A percentile compares a stretch with the other conserved stretches of the same genome.
phyloP scores from a whole-genome alignment of 352 stramenopile species.

The Globisporangium cystogenes region DNA sequence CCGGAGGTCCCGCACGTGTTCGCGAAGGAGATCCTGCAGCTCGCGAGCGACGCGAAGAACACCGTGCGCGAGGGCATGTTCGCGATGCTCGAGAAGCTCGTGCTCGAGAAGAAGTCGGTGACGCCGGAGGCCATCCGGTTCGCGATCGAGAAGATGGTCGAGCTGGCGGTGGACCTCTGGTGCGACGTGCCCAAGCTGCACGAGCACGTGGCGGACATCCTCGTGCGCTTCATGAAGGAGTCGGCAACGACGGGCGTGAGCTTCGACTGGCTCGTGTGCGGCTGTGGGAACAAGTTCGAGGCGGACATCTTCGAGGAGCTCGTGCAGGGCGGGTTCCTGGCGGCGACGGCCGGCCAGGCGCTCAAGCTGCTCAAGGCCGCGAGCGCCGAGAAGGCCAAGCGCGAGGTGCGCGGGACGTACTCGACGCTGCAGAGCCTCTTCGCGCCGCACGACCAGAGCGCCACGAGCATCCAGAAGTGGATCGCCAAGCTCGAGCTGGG shows the following conservation, averaged over 20 bases:
- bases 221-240: constrained; percentile 66
- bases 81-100: constrained; percentile 61
- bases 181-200: constrained; percentile 82
- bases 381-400: constrained; percentile 38
- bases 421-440: constrained; percentile 49
- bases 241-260: constrained; percentile 51
- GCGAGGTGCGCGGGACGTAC: constrained; percentile 46
- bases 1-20: constrained; percentile 52
- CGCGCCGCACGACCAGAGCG: constrained; percentile 40
- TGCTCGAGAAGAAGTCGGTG: constrained; percentile 50
- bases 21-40: constrained; percentile 48
- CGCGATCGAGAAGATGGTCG: constrained; percentile 54
- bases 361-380: constrained; percentile 41
- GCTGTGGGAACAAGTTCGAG: constrained; percentile 40
- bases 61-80: constrained; percentile 51
- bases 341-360: constrained; percentile 34
- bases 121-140: constrained; percentile 51
- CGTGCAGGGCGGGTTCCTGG: constrained; percentile 63
- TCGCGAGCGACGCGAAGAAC: constrained; percentile 63
- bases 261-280: constrained; percentile 64
- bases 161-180: constrained; percentile 58
- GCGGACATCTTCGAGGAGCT: constrained; percentile 60
- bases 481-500: constrained; percentile 53
- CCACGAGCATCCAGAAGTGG: constrained; percentile 59
- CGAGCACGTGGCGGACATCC: constrained; percentile 63